Evolutionary conservation across 257 asterid species (phyloP).

Genomic region (Paraleonurus japonicus): DNA sequence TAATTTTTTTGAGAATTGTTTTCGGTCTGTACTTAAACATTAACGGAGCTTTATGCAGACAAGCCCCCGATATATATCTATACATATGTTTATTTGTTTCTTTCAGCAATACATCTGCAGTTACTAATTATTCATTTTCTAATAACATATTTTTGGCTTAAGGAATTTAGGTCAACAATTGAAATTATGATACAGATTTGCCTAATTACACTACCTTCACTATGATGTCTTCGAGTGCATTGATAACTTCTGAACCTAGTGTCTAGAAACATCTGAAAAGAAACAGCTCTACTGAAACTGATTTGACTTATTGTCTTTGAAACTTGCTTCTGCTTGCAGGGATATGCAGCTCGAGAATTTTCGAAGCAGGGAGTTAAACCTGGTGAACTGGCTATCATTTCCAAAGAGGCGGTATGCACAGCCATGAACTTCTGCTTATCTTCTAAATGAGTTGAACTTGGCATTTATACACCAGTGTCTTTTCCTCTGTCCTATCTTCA

Average conservation of each 20-base stretch:
- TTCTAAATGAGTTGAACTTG: neutral
- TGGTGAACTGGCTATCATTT: constrained; percentile 84
- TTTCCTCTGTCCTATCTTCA: neutral
- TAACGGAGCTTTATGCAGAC: neutral
- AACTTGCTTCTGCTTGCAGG: constrained; percentile 47
- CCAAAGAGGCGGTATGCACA: constrained; percentile 86
- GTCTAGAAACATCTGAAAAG: neutral
- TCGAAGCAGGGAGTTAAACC: constrained; percentile 87
- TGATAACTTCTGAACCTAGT: neutral
- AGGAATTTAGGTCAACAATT: neutral
- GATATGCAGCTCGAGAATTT: constrained; percentile 97
- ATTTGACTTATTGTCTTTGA: neutral
- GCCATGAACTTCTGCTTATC: neutral
- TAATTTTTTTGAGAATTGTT: neutral
- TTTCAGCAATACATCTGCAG: neutral
- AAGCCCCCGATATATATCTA: neutral
- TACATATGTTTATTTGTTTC: neutral
- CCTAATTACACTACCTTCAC: constrained; percentile 1
- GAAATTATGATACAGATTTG: neutral
- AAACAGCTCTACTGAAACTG: neutral
- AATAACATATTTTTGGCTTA: neutral
- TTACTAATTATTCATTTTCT: neutral
- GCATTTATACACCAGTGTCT: neutral
- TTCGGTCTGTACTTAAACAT: neutral
- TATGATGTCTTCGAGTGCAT: neutral